Evolutionary conservation across 2,329 filamentous ascomycete species (phyloP), one percentile per base, ranked within the genome.

Genomic region (Sphaceloma murrayae): DNA sequence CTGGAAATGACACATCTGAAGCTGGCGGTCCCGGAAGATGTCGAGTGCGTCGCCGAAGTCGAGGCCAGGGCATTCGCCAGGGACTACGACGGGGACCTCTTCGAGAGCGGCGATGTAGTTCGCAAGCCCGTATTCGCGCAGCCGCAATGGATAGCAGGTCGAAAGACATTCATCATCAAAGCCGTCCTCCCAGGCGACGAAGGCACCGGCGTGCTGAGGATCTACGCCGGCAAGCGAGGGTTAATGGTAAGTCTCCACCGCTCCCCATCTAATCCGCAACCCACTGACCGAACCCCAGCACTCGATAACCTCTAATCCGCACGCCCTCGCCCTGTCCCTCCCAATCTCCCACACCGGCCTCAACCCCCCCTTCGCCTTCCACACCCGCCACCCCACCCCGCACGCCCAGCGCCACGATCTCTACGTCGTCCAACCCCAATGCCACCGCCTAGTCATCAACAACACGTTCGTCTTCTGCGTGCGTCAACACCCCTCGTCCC

Each of bases 391-490:
- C 60, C 93, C 93, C 5, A 98, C 91, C 2, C 91, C 91, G 6
- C 91, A 98, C 61, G 91, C 91, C n/a, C 87, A 94, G 58, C 78
- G 89, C 31, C 88, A 98, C 62, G 91, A 98, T 60, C 80, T 98
- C 47, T 98, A 98, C 62, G 85, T 98, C 51, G 85, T 88, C 33
- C 91, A 96, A 59, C 91, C 93, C 1, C 93, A 98, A 62, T 98
- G 91, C 61, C 75, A 82, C 52, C 78, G 80, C 18, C 70, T 98
- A 19, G 88, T 86, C 1, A 72, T 94, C 46, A 95, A 96, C 68
- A 96, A 98, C 60, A 98, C 91, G 0, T 98, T 95, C 58, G 89
- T 98, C 19, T 98, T 98, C 62, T 84, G 84, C 43, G 83, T 98
- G 49, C 84, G 91, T 34, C 91, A 98, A 58, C 88, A 98, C 59